phyloP scores from a whole-genome alignment of 306 rosid genomes.

The Malus domestica region ASM211411v1 NC_041797.1:17472001-17472500 shows the following conservation, averaged over 20 bases:
- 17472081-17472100: neutral
- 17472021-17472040: neutral
- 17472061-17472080: neutral
- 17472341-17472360: neutral
- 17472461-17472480: neutral
- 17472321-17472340: neutral
- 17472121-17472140: neutral
- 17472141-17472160: neutral
- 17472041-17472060: neutral
- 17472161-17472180: neutral
- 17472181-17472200: neutral
- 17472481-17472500: neutral
- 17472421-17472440: neutral
- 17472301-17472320: neutral
- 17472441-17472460: neutral
- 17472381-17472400: neutral
- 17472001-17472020: neutral
- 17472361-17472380: neutral
- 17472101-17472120: neutral
- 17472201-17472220: neutral
- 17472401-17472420: neutral
- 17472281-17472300: neutral
- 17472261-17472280: neutral
- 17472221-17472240: neutral
- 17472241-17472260: neutral